phyloP scores from a whole-genome alignment of 257 asterid genomes.

The Voacanga thouarsii region DNA sequence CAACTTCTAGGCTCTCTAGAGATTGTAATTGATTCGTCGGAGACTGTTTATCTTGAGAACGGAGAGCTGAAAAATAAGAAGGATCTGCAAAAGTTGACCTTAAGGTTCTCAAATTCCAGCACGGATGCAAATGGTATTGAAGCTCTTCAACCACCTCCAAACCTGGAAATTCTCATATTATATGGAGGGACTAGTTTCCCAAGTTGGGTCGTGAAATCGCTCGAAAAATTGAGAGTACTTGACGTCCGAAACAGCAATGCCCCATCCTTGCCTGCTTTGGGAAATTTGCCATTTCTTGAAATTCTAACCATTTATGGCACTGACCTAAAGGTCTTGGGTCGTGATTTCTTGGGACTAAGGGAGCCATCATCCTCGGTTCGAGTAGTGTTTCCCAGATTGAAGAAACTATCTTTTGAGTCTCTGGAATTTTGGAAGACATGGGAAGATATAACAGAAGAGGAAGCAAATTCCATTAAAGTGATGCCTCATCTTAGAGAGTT shows the following conservation, averaged over 20 bases:
- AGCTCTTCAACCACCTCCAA: background rate
- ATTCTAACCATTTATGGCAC: background rate
- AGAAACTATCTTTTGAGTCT: too few relatives aligned
- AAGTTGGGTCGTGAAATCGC: background rate
- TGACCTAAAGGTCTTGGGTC: too few relatives aligned
- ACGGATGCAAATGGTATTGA: too few relatives aligned
- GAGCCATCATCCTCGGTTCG: too few relatives aligned
- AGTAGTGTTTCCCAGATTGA: too few relatives aligned
- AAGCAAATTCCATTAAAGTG: too few relatives aligned
- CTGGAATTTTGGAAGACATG: too few relatives aligned
- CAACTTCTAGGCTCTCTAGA: constrained; percentile 6
- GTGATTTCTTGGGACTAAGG: too few relatives aligned
- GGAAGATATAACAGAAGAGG: too few relatives aligned
- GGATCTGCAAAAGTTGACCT: background rate
- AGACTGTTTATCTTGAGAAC: background rate
- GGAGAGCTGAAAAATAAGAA: background rate
- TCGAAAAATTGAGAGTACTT: background rate
- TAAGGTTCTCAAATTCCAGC: background rate
- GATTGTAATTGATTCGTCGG: background rate
- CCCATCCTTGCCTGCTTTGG: background rate
- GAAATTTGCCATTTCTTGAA: background rate
- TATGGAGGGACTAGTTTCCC: background rate
- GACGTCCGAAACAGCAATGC: background rate
- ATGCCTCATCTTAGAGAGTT: too few relatives aligned
- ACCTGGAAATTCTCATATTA: too few relatives aligned